Evolutionary conservation across 495 filamentous ascomycete species (phyloP).

Genomic region (Lepraria neglecta): DNA sequence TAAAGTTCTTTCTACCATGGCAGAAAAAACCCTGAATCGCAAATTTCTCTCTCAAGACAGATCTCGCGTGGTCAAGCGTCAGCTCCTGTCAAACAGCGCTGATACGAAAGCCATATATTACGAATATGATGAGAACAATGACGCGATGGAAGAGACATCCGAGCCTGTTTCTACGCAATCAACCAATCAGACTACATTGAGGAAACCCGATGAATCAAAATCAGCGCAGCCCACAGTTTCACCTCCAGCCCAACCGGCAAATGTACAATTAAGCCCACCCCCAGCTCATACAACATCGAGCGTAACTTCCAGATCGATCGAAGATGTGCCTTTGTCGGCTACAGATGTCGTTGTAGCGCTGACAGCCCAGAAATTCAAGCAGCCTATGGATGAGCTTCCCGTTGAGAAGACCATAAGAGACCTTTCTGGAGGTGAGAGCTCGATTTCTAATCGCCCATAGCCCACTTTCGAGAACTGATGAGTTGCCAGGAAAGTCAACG

Average conservation of each 20-base stretch:
- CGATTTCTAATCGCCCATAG: background rate
- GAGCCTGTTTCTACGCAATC: background rate
- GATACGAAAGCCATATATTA: constrained; percentile 5
- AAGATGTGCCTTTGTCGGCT: constrained; percentile 21
- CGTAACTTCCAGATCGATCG: background rate
- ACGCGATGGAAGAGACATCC: background rate
- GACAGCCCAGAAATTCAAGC: constrained; percentile 29
- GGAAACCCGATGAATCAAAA: background rate
- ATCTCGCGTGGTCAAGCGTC: background rate
- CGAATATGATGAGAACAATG: background rate
- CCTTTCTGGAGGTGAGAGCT: constrained; percentile 26
- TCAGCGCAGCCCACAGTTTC: background rate
- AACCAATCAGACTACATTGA: background rate
- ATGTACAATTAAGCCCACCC: background rate
- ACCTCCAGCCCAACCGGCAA: background rate
- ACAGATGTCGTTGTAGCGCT: constrained; percentile 25
- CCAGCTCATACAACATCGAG: background rate
- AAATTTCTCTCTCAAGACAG: background rate
- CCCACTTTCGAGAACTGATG: background rate
- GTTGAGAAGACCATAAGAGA: constrained; percentile 27
- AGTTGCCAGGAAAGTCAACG: constrained; percentile 19
- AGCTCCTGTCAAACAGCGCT: background rate
- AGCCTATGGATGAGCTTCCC: constrained; percentile 27
- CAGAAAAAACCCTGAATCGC: background rate
- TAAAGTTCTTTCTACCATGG: constrained; percentile 1